phyloP scores from a whole-genome alignment of 345 rosid species.

The Isatis tinctoria region DNA sequence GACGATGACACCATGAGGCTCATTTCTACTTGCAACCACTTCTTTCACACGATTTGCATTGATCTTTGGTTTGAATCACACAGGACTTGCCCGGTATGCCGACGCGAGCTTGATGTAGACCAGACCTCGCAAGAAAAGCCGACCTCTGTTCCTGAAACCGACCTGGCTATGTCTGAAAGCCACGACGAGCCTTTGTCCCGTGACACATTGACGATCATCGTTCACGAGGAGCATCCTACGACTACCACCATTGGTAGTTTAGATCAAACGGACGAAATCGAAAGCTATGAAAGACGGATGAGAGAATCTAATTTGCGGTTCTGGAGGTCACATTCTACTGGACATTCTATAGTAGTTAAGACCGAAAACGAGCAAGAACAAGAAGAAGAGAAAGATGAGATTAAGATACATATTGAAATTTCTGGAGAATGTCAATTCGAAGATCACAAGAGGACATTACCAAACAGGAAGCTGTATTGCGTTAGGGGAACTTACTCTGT shows the following conservation, averaged over 20 bases:
- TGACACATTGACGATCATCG: constrained; percentile 11
- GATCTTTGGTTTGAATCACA: constrained; percentile 82
- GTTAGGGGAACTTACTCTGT: constrained; percentile 45
- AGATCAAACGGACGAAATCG: constrained; percentile 30
- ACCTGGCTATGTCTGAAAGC: constrained; percentile 2
- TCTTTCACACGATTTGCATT: constrained; percentile 75
- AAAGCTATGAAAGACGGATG: constrained; percentile 28
- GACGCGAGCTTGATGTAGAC: constrained; percentile 53
- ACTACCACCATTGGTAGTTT: constrained; percentile 11
- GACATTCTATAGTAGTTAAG: constrained; percentile 53
- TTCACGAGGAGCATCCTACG: constrained; percentile 35
- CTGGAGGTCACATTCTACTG: constrained; percentile 70
- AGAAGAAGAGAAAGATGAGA: constrained; percentile 20
- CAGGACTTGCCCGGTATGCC: constrained; percentile 83
- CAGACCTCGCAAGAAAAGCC: background rate
- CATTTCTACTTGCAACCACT: constrained; percentile 67
- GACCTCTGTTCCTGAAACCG: background rate
- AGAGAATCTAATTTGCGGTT: constrained; percentile 30
- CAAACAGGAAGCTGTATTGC: constrained; percentile 42
- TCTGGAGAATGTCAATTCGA: constrained; percentile 38
- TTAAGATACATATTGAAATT: constrained; percentile 28
- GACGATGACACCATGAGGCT: constrained; percentile 67
- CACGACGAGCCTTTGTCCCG: constrained; percentile 14
- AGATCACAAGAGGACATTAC: constrained; percentile 41
- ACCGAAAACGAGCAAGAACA: constrained; percentile 10